Conservation (phyloP, 1,284 basidiomycete species). For the Polyporus tsugae region DNA sequence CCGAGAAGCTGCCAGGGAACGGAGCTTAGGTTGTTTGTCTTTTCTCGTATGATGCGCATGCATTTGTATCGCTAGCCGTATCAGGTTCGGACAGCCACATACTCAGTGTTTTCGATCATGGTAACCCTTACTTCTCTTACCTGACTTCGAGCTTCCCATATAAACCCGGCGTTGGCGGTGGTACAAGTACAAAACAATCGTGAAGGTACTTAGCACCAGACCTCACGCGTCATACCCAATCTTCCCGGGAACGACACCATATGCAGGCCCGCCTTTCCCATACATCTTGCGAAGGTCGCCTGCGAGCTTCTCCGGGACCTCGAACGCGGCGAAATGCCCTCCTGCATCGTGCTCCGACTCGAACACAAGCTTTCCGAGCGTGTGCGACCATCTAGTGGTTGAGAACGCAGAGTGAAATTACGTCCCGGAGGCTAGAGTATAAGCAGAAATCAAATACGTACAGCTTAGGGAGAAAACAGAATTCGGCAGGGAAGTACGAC, state of each 20-base stretch:
- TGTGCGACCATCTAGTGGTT: slow-evolving; percentile 32
- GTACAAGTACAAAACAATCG: too few relatives aligned
- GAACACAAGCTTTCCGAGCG: slow-evolving; percentile 37
- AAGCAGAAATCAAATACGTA: slow-evolving; percentile 36
- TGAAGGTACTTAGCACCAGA: too few relatives aligned
- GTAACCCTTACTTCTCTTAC: too few relatives aligned
- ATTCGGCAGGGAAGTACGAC: slow-evolving; percentile 58
- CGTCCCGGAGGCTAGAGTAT: slow-evolving; percentile 34
- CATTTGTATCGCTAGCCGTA: too few relatives aligned
- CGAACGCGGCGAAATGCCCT: slow-evolving; percentile 44
- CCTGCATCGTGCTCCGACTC: slow-evolving; percentile 35
- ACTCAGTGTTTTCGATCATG: too few relatives aligned
- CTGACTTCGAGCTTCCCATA: too few relatives aligned
- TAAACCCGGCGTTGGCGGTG: too few relatives aligned
- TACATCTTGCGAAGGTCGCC: slow-evolving; percentile 42
- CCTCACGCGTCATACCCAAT: slow-evolving; percentile 30
- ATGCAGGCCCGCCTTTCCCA: slow-evolving; percentile 40
- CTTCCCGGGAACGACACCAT: slow-evolving; percentile 36
- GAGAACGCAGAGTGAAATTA: too few relatives aligned
- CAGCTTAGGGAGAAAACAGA: slow-evolving; percentile 47
- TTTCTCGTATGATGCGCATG: too few relatives aligned
- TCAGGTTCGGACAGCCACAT: too few relatives aligned
- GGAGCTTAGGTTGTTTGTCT: neutral
- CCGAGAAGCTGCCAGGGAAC: slow-evolving; percentile 2
- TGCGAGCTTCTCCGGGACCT: slow-evolving; percentile 39